phyloP scores from a whole-genome alignment of 1,284 basidiomycete species.

The Melanopsichium pennsylvanicum region DNA sequence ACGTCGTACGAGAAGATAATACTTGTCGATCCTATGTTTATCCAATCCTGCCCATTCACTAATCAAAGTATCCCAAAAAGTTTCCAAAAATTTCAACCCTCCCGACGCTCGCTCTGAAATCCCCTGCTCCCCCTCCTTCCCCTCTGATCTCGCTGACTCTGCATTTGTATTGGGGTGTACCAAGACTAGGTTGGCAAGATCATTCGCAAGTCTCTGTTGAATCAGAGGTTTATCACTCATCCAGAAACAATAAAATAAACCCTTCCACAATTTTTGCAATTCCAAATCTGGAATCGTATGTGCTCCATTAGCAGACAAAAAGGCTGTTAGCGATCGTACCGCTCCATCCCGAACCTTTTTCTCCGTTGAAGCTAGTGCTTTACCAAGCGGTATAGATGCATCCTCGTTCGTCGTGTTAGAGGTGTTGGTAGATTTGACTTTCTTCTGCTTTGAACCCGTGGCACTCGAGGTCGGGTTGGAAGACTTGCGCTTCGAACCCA shows the following conservation, averaged over 20 bases:
- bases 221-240: slow-evolving; percentile 99
- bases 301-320: slow-evolving; percentile 66
- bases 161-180: slow-evolving; percentile 20
- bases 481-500: slow-evolving; percentile 18
- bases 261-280: slow-evolving; percentile 95
- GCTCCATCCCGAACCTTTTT: slow-evolving; percentile 80
- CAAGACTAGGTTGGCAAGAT: slow-evolving; percentile 77
- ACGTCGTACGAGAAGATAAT: slow-evolving; percentile 88
- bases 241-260: slow-evolving; percentile 97
- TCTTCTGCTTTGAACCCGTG: slow-evolving; percentile 1
- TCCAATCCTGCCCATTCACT: slow-evolving; percentile 93
- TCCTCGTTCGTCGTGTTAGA: neutral
- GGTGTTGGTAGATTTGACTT: slow-evolving; percentile 4
- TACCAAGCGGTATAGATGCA: slow-evolving; percentile 51
- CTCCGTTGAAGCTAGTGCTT: slow-evolving; percentile 67
- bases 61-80: slow-evolving; percentile 88
- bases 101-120: slow-evolving; percentile 66
- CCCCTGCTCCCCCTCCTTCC: too few species aligned
- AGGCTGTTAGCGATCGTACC: slow-evolving; percentile 77
- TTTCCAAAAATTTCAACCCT: slow-evolving; percentile 79
- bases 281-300: slow-evolving; percentile 73
- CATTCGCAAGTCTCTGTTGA: slow-evolving; percentile 87
- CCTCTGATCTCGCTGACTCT: too few species aligned
- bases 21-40: slow-evolving; percentile 82
- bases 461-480: neutral